Base-by-base conservation (phyloP, 2,329 filamentous ascomycete species). In the Aspergillus sp. region DNA sequence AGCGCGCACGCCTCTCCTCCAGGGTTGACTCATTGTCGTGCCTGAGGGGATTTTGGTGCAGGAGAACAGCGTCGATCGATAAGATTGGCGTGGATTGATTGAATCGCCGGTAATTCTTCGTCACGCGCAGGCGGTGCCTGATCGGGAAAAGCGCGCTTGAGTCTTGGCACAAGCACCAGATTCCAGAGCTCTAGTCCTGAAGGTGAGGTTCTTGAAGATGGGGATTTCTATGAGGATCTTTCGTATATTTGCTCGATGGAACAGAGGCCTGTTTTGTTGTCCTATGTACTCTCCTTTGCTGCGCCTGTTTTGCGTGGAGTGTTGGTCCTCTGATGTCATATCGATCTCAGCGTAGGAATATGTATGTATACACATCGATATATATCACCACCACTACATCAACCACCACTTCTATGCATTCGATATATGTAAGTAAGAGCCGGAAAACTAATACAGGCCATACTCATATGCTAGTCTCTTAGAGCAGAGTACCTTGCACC, bases 21-120 rank as follows among this genome's bases (percentile, higher is more conserved):
- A 59, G 58, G 63, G 60, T 60, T 66, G 65, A 63, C 64, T 63
- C 70, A 73, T 73, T 57, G 62, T 67, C 59, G 53, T 55, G 49
- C 54, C 53, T 41, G 45, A 30, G 26, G 57, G 55, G 52, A 53
- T 48, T 44, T 55, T 35, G 32, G 55, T 19, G 30, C 26, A 35
- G 45, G 46, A 47, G 40, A 48, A 48, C 51, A 43, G 32, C 35
- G 14, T 38, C 35, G 35, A 38, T 38, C 35, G 43, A 22, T 47
- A 32, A 16, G 44, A 45, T 45, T 48, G 45, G 17, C 50, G 30
- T 36, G 49, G 45, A 40, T 51, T 40, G 45, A 40, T 51, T 47
- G 42, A 35, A 41, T 42, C 49, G 30, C 47, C 58, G 51, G 54
- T 47, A 52, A 52, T 58, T 55, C 52, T 61, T 53, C 45, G 50